Percentiles rank a stretch among this genome's conserved stretches.
Conservation (phyloP, 768 basidiomycete species). For the Phaeolepiota aurea region DNA sequence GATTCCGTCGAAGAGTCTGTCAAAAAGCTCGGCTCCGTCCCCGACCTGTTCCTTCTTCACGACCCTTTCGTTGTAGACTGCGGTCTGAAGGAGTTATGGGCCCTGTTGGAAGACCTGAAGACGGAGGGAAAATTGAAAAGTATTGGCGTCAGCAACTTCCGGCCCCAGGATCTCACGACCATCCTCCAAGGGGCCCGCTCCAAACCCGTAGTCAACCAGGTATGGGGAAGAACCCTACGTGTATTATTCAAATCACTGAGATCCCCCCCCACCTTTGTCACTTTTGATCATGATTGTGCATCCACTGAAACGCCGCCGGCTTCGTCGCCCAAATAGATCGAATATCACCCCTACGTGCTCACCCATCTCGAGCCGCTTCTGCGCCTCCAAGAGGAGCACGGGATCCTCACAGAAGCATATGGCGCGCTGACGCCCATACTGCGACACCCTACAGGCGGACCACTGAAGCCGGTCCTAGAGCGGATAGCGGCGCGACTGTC, state of each 20-base stretch:
- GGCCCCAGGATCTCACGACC: constrained; percentile 32
- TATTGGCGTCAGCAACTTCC: constrained; percentile 49
- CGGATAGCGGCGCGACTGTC: constrained; percentile 21
- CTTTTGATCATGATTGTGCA: too few species aligned
- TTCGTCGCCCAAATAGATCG: too few species aligned
- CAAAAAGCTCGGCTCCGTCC: constrained; percentile 34
- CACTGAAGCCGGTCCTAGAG: constrained; percentile 26
- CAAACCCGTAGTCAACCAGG: constrained; percentile 49
- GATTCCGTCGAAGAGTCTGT: constrained; percentile 35
- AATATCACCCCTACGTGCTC: constrained; percentile 27
- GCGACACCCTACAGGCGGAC: constrained; percentile 26
- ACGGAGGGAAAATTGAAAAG: constrained; percentile 27
- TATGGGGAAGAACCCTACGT: too few species aligned
- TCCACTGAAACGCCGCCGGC: too few species aligned
- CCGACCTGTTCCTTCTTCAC: constrained; percentile 52
- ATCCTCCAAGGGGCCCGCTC: constrained; percentile 34
- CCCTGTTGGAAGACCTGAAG: constrained; percentile 41
- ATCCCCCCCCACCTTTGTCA: too few species aligned
- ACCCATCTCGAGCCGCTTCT: constrained; percentile 24
- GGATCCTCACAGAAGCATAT: constrained; percentile 28
- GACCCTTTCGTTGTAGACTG: constrained; percentile 19
- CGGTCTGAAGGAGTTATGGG: constrained; percentile 32
- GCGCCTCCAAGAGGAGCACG: constrained; percentile 24
- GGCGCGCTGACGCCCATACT: constrained; percentile 27
- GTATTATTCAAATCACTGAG: neutral